These are phyloP conservation scores for Speleostelium caveatum DNA, from an alignment of 78 protist species.

Conservation along the genomic window DNA sequence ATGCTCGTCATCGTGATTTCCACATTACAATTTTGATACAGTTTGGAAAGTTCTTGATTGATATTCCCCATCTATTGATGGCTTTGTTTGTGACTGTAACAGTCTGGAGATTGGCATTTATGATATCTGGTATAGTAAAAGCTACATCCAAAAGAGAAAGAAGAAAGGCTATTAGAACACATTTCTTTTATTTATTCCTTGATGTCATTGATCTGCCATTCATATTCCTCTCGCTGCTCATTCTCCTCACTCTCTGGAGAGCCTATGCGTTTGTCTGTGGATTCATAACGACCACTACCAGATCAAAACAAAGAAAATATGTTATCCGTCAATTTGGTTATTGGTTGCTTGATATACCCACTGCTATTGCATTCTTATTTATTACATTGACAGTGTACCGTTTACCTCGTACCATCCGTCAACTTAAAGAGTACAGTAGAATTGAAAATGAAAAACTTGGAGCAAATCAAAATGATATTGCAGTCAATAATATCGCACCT, in stretches of 20 bases:
- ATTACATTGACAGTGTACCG: constrained; percentile 60
- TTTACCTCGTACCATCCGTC: constrained; percentile 3
- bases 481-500: constrained; percentile 21
- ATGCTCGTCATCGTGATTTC: background rate
- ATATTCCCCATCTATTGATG: constrained; percentile 63
- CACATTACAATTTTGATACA: background rate
- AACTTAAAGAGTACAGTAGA: constrained; percentile 23
- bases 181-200: constrained; percentile 68
- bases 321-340: constrained; percentile 17
- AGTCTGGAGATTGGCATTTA: constrained; percentile 76
- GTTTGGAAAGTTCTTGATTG: constrained; percentile 39
- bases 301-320: constrained; percentile 43
- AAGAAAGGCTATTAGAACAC: background rate
- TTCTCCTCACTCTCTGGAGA: constrained; percentile 69
- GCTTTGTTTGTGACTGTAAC: background rate
- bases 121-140: background rate
- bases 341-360: constrained; percentile 80
- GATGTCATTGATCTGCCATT: constrained; percentile 83
- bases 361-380: constrained; percentile 43
- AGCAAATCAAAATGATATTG: constrained; percentile 30
- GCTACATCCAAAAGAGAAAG: background rate
- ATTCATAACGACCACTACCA: background rate
- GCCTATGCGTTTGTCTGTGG: constrained; percentile 47
- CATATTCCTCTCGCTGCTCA: constrained; percentile 42
- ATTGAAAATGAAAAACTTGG: constrained; percentile 2